These are phyloP conservation scores for Fusarium odoratissimum DNA, from an alignment of 2,329 filamentous ascomycete species.

Conservation along the genomic window DNA sequence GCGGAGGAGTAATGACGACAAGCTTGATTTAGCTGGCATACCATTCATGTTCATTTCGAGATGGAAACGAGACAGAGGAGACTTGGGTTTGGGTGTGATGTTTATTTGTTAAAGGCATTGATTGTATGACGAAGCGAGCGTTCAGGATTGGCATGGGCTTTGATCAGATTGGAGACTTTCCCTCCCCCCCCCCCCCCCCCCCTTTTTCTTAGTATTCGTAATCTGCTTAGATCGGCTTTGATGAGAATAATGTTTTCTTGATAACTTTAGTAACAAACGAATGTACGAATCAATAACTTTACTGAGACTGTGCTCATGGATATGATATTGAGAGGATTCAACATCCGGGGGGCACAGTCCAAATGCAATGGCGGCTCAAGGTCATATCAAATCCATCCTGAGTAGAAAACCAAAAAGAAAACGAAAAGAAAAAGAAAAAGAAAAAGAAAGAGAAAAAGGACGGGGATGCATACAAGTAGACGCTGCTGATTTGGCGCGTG, in stretches of 20 bases:
- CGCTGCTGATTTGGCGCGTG: not conserved
- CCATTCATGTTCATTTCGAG: conserved; percentile 18
- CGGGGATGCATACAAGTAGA: too few relatives aligned
- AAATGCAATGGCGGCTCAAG: too few relatives aligned
- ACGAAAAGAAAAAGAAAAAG: too few relatives aligned
- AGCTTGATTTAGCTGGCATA: conserved; percentile 28
- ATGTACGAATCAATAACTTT: conserved; percentile 26
- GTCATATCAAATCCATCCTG: too few relatives aligned
- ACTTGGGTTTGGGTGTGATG: not conserved
- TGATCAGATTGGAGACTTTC: conserved; percentile 11
- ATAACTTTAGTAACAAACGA: conserved; percentile 2
- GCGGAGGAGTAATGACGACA: conserved; percentile 21
- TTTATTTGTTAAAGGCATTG: conserved; percentile 13
- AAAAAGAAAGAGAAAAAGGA: too few relatives aligned
- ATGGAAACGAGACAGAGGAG: not conserved
- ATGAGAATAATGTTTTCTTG: conserved; percentile 15
- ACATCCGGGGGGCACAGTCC: too few relatives aligned
- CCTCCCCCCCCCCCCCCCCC: not conserved
- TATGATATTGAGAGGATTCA: not conserved
- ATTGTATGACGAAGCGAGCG: conserved; percentile 24
- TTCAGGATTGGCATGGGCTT: conserved; percentile 19
- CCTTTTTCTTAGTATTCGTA: not conserved
- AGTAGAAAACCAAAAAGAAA: too few relatives aligned
- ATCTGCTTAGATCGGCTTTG: conserved; percentile 6
- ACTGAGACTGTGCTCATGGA: not conserved